Percentiles rank a stretch among this genome's conserved stretches.
phyloP scores from a whole-genome alignment of 345 rosid species.

The Erodium maritimum region DNA sequence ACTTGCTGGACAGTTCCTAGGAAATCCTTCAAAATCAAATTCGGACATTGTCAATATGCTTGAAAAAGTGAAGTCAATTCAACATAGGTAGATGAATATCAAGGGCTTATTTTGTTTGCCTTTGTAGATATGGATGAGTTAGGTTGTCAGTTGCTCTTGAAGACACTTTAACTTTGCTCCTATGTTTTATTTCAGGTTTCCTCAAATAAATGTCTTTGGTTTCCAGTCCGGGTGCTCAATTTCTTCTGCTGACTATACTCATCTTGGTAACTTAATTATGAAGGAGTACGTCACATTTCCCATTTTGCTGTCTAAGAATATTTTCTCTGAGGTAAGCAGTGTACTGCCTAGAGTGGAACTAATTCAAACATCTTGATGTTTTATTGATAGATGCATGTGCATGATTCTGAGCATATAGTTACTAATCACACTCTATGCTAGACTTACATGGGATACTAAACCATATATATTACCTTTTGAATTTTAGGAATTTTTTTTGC shows the following conservation, averaged over 20 bases:
- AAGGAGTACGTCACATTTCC: constrained; percentile 72
- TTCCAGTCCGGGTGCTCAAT: constrained; percentile 36
- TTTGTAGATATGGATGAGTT: constrained; percentile 3
- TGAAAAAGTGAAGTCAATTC: constrained; percentile 58
- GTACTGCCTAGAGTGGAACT: not conserved
- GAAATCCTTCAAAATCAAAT: constrained; percentile 17
- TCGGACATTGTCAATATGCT: constrained; percentile 22
- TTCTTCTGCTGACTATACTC: constrained; percentile 27
- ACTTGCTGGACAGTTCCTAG: constrained; percentile 41
- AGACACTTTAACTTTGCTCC: not conserved
- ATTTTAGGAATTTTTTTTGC: not conserved
- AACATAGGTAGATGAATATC: constrained; percentile 46
- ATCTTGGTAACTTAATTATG: constrained; percentile 39
- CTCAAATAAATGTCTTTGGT: constrained; percentile 47
- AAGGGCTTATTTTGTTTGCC: constrained; percentile 1
- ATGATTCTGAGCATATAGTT: too few relatives aligned
- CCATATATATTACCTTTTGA: not conserved
- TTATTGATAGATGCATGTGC: not conserved
- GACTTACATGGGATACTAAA: not conserved
- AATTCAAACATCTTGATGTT: not conserved
- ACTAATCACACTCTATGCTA: not conserved
- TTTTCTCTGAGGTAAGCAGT: constrained; percentile 39
- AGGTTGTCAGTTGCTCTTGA: not conserved
- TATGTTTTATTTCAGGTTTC: constrained; percentile 35
- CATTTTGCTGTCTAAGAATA: constrained; percentile 40